phyloP scores from a whole-genome alignment of 2,329 filamentous ascomycete species.

The Cadophora luteo-olivacea region DNA sequence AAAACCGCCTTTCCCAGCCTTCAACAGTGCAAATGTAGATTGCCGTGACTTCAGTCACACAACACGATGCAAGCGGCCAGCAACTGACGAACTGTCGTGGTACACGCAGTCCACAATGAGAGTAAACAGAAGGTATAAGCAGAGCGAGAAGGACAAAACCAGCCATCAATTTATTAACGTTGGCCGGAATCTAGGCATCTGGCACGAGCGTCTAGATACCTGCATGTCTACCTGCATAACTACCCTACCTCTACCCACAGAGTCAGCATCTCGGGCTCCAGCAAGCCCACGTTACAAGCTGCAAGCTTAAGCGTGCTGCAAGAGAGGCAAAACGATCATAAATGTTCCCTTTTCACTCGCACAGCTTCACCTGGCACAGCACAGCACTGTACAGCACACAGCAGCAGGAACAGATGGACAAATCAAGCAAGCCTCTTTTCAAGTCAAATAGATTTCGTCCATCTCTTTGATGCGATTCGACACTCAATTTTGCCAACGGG shows the following conservation, averaged over 20 bases:
- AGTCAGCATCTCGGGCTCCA: slow-evolving; percentile 20
- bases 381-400: slow-evolving; percentile 14
- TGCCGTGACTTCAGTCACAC: slow-evolving; percentile 24
- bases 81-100: slow-evolving; percentile 30
- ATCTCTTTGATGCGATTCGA: neutral
- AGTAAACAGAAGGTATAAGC: neutral
- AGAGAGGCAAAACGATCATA: slow-evolving; percentile 26
- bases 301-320: slow-evolving; percentile 24
- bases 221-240: slow-evolving; percentile 22
- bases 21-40: slow-evolving; percentile 24
- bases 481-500: neutral
- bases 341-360: slow-evolving; percentile 16
- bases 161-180: neutral
- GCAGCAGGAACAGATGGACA: slow-evolving; percentile 15
- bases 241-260: slow-evolving; percentile 15
- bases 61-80: slow-evolving; percentile 15
- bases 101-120: slow-evolving; percentile 7
- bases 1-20: neutral
- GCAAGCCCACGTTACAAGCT: slow-evolving; percentile 23
- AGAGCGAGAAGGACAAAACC: neutral
- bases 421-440: neutral
- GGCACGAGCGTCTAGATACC: slow-evolving; percentile 22
- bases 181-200: slow-evolving; percentile 28
- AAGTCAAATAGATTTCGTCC: neutral
- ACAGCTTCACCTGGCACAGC: slow-evolving; percentile 14